Conservation (phyloP, 208 protist species). For the Trypanosomatidae sp. region DNA sequence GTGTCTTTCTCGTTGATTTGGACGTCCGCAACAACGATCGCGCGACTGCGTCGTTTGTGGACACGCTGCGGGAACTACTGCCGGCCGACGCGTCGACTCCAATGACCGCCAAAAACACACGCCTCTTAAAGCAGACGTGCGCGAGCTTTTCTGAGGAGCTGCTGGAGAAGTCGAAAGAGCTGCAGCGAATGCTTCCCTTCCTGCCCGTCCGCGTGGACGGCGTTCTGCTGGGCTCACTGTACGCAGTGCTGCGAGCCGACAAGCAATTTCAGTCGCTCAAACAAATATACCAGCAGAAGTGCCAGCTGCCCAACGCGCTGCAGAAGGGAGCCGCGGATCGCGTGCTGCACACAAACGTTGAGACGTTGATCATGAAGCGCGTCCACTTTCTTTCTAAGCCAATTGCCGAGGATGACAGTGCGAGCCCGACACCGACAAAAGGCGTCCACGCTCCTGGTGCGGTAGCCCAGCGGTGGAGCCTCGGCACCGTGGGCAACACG, state of each 20-base stretch:
- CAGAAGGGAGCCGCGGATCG: too few species aligned
- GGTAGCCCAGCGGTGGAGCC: too few species aligned
- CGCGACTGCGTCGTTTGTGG: constrained; percentile 1
- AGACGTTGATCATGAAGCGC: too few species aligned
- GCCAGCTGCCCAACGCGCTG: too few species aligned
- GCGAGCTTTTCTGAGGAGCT: constrained; percentile 24
- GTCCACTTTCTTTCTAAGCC: too few species aligned
- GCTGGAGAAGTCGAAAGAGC: constrained; percentile 21
- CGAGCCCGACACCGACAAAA: too few species aligned
- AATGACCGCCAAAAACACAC: background rate
- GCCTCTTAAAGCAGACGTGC: constrained; percentile 17
- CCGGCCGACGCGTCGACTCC: background rate
- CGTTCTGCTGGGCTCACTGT: constrained; percentile 42
- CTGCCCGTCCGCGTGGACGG: constrained; percentile 32
- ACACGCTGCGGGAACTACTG: constrained; percentile 6
- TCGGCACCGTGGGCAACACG: too few species aligned
- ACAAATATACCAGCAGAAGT: constrained; percentile 9
- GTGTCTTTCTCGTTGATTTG: constrained; percentile 44
- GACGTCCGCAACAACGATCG: constrained; percentile 33
- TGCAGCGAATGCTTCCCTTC: constrained; percentile 32
- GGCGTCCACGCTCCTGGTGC: too few species aligned
- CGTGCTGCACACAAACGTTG: too few species aligned
- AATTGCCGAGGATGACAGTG: too few species aligned
- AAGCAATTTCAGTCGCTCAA: constrained; percentile 44
- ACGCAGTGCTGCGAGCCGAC: constrained; percentile 32